Evolutionary conservation across 1,284 basidiomycete genomes (phyloP).

Genomic region (Heterobasidion annosum): DNA sequence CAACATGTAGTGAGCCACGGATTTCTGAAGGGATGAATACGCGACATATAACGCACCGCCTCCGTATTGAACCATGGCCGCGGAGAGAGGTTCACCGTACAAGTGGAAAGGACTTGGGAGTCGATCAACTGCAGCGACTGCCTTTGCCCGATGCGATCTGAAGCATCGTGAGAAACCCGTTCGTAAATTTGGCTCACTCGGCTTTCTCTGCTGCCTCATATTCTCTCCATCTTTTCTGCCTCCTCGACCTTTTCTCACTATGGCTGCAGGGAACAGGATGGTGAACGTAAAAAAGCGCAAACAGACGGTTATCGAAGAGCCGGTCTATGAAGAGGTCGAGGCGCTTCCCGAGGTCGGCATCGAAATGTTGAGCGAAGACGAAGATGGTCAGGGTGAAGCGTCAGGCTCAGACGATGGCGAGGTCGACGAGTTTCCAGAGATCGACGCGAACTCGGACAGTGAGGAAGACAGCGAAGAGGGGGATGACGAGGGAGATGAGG

Average conservation of each 20-base stretch:
- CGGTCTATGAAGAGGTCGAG: conserved; percentile 23
- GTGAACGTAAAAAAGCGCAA: conserved; percentile 48
- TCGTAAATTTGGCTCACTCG: neutral
- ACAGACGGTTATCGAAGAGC: conserved; percentile 20
- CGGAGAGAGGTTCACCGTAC: conserved; percentile 4
- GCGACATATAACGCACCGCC: conserved; percentile 35
- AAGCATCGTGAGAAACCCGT: conserved; percentile 9
- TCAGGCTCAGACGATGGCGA: conserved; percentile 28
- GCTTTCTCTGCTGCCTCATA: neutral
- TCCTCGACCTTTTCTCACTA: conserved; percentile 10
- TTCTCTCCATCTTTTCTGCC: neutral
- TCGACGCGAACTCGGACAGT: conserved; percentile 34
- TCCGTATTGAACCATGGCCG: conserved; percentile 59
- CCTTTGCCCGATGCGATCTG: conserved; percentile 22
- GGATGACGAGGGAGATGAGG: conserved; percentile 27
- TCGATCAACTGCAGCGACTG: neutral
- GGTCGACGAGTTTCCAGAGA: conserved; percentile 48
- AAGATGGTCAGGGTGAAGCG: conserved; percentile 41
- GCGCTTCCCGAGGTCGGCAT: conserved; percentile 31
- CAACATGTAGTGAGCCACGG: neutral
- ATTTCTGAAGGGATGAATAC: too few species aligned
- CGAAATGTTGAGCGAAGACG: conserved; percentile 69
- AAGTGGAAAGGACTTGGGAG: neutral
- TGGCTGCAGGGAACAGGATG: conserved; percentile 24
- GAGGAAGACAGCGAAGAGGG: conserved; percentile 22